Evolutionary conservation across 148 eudicot species (phyloP).

Genomic region (Camellia granthamiana): DNA sequence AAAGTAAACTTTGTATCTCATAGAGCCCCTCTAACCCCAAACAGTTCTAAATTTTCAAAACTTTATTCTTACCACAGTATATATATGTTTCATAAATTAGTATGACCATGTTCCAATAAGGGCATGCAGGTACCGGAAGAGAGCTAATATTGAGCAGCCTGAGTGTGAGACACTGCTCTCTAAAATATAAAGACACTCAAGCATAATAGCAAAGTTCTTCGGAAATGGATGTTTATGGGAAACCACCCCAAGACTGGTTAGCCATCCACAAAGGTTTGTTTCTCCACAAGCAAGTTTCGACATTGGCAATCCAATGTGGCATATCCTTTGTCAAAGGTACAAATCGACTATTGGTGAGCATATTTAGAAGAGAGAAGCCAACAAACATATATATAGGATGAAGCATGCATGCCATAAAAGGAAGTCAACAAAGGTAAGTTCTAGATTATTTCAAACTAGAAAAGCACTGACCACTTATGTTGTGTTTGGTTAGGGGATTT

Average conservation of each 20-base stretch:
- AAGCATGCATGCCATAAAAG: background rate
- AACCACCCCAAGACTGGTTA: background rate
- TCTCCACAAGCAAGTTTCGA: background rate
- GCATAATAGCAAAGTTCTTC: background rate
- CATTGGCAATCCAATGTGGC: background rate
- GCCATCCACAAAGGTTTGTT: background rate
- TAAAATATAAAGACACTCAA: background rate
- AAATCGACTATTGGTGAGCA: constrained; percentile 2
- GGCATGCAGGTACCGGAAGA: background rate
- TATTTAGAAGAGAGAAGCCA: background rate
- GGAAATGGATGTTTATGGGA: background rate
- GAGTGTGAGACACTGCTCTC: background rate
- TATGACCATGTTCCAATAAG: background rate
- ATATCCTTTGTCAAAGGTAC: background rate
- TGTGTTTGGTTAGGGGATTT: no score
- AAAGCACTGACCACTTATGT: no score
- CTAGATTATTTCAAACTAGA: background rate
- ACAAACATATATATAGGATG: background rate
- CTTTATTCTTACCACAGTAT: background rate
- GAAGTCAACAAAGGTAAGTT: background rate
- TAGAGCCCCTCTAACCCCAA: background rate
- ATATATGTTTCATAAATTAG: background rate
- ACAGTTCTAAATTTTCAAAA: background rate
- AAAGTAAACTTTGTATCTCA: background rate
- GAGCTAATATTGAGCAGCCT: background rate